Evolutionary conservation across 139 green algal genomes (phyloP), one percentile per base, ranked within the genome.

Genomic region (Nannochloris sp.): DNA sequence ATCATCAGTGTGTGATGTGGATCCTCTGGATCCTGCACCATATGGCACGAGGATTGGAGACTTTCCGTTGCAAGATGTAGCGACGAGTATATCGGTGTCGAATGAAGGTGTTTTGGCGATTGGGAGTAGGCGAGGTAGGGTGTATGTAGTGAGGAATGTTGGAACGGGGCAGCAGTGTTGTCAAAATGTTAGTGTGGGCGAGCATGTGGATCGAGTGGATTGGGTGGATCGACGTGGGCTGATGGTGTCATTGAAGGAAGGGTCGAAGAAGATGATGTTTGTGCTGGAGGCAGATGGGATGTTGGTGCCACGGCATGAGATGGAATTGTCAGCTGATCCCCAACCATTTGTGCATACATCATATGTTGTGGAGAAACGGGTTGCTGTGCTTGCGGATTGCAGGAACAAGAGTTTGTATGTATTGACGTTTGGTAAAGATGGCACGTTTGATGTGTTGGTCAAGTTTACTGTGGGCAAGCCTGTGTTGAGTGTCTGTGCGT

Each of bases 321-420:
- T 40, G 34, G 34, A 2, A 11, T 40, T 40, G 34, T 40, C 34
- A 12, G 34, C 7, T 40, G 34, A 40, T 40, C 7, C 34, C 0
- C 34, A 40, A 12, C n/a, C 48, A 54, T 54, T 54, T 54, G 48
- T 54, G 4, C 18, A 19, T 54, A 21, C 18, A 19, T 19, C 18
- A 5, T 54, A 19, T 54, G 48, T 54, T 24, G 48, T 4, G n/a
- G 18, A 24, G 48, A 21, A 54, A 54, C 18, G 7, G 18, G 5
- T 87, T 14, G 48, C 89, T 24, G 60, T 96, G 5, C 72, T 96
- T 9, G 88, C 89, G 12, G 90, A 96, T 68, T 70, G 79, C 2
- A 50, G 67, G 5, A 62, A 67, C 43, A 88, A 78, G 48, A 61
- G 66, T 21, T 51, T 96, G 23, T 91, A 91, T 68, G 12, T 53